Evolutionary conservation across 2,329 filamentous ascomycete genomes (phyloP).

Genomic region (Exophiala spinifera): DNA sequence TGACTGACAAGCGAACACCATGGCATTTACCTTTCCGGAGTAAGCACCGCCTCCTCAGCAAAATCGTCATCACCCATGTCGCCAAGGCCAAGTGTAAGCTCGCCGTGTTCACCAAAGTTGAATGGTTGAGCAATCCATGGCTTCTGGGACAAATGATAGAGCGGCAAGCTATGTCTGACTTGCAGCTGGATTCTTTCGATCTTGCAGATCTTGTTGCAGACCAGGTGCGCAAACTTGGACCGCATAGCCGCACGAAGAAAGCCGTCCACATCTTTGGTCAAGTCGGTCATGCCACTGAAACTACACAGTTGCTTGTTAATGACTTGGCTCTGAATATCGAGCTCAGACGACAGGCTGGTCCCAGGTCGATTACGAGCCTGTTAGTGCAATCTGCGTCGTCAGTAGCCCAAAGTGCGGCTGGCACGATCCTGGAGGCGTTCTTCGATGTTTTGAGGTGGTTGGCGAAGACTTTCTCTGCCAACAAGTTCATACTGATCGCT

Average conservation of each 20-base stretch:
- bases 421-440: conserved; percentile 73
- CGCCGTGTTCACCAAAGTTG: conserved; percentile 80
- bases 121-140: conserved; percentile 70
- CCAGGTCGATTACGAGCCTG: conserved; percentile 64
- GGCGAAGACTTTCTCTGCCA: conserved; percentile 66
- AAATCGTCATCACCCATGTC: conserved; percentile 89
- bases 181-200: conserved; percentile 48
- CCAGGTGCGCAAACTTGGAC: conserved; percentile 46
- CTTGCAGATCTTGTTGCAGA: conserved; percentile 50
- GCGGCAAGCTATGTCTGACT: conserved; percentile 68
- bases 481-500: conserved; percentile 69
- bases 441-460: conserved; percentile 64
- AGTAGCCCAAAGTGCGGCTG: conserved; percentile 69
- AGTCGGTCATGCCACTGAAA: conserved; percentile 48
- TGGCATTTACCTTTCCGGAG: conserved; percentile 84
- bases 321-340: conserved; percentile 52
- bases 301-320: conserved; percentile 43
- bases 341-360: conserved; percentile 36
- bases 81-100: conserved; percentile 91
- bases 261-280: conserved; percentile 49
- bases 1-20: conserved; percentile 61
- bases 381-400: conserved; percentile 70
- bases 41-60: conserved; percentile 78
- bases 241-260: conserved; percentile 48
- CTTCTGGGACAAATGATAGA: conserved; percentile 48